A percentile compares a stretch with the other conserved stretches of the same genome.
Conservation (phyloP, 768 basidiomycete genomes). For the Mycena filopes region DNA sequence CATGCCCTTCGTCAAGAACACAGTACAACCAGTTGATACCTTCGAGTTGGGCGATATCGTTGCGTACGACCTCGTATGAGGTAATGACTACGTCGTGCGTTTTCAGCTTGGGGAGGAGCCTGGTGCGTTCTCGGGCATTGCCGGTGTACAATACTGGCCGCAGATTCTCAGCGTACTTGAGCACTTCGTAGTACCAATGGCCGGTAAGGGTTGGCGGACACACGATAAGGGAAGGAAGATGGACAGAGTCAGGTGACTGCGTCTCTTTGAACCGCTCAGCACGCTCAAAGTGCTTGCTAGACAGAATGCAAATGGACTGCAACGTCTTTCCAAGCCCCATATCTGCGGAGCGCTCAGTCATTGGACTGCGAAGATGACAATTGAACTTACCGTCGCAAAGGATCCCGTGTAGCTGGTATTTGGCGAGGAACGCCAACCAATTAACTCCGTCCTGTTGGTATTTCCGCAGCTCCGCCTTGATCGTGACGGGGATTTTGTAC, state of each 20-base stretch:
- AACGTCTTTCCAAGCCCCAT: slow-evolving; percentile 99
- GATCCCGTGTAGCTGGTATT: slow-evolving; percentile 97
- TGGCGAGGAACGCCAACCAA: slow-evolving; percentile 98
- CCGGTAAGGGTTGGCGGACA: slow-evolving; percentile 98
- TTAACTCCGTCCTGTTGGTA: slow-evolving; percentile 99
- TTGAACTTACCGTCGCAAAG: slow-evolving; percentile 88
- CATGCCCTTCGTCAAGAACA: slow-evolving; percentile 97
- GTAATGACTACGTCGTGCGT: slow-evolving; percentile 93
- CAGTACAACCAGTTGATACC: slow-evolving; percentile 92
- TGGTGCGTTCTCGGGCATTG: slow-evolving; percentile 81
- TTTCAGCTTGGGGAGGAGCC: slow-evolving; percentile 70
- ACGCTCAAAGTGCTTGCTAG: slow-evolving; percentile 93
- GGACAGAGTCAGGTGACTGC: slow-evolving; percentile 78
- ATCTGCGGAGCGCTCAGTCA: slow-evolving; percentile 59
- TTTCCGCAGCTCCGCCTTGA: slow-evolving; percentile 95
- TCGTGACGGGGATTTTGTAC: slow-evolving; percentile 84
- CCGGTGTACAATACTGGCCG: slow-evolving; percentile 91
- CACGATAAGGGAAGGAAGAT: slow-evolving; percentile 92
- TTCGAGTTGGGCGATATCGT: slow-evolving; percentile 85
- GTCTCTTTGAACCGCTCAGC: slow-evolving; percentile 72
- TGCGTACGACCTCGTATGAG: slow-evolving; percentile 97
- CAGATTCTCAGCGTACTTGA: slow-evolving; percentile 89
- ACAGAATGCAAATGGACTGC: slow-evolving; percentile 96
- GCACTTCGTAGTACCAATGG: slow-evolving; percentile 98
- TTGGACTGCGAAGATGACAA: neutral